Evolutionary conservation across 2,329 filamentous ascomycete species (phyloP).

Genomic region (Stagonosporopsis chrysanthemi): DNA sequence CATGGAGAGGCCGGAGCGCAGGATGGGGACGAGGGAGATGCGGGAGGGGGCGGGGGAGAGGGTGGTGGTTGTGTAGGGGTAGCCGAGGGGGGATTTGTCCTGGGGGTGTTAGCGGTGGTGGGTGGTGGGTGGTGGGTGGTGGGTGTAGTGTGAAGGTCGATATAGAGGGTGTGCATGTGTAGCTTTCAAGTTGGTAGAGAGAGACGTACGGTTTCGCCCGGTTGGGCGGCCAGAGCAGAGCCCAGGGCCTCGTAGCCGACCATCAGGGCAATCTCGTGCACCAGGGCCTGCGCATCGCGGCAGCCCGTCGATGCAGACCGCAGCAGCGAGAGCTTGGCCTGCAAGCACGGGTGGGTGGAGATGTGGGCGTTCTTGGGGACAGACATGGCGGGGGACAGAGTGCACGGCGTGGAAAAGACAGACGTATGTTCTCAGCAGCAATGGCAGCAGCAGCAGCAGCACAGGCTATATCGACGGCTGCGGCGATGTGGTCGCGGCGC

Average conservation of each 20-base stretch:
- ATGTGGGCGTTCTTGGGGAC: slow-evolving; percentile 71
- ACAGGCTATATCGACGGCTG: slow-evolving; percentile 1
- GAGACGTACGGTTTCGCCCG: slow-evolving; percentile 69
- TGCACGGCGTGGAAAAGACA: slow-evolving; percentile 5
- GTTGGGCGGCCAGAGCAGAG: slow-evolving; percentile 63
- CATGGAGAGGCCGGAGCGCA: slow-evolving; percentile 93
- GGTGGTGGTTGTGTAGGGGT: slow-evolving; percentile 71
- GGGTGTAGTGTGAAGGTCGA: too few relatives aligned
- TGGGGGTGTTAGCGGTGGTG: slow-evolving; percentile 47
- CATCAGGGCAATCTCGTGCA: slow-evolving; percentile 87
- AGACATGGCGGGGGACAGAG: slow-evolving; percentile 35
- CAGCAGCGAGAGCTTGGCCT: slow-evolving; percentile 88
- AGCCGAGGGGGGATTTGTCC: slow-evolving; percentile 81
- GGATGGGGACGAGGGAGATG: slow-evolving; percentile 86
- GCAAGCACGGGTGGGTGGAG: slow-evolving; percentile 84
- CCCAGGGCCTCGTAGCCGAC: slow-evolving; percentile 83
- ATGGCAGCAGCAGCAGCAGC: background rate
- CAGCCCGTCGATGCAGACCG: slow-evolving; percentile 74
- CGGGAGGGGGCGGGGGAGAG: slow-evolving; percentile 69
- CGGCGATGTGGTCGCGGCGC: slow-evolving; percentile 4
- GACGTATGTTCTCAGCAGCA: background rate
- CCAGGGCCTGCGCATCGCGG: slow-evolving; percentile 78
- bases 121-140: too few relatives aligned
- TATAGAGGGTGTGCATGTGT: too few relatives aligned
- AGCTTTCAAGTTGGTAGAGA: too few relatives aligned